A percentile compares a stretch with the other conserved stretches of the same genome.
phyloP scores from a whole-genome alignment of 192 early-diverging fungal species.

The Backusella mclennaniae region DNA sequence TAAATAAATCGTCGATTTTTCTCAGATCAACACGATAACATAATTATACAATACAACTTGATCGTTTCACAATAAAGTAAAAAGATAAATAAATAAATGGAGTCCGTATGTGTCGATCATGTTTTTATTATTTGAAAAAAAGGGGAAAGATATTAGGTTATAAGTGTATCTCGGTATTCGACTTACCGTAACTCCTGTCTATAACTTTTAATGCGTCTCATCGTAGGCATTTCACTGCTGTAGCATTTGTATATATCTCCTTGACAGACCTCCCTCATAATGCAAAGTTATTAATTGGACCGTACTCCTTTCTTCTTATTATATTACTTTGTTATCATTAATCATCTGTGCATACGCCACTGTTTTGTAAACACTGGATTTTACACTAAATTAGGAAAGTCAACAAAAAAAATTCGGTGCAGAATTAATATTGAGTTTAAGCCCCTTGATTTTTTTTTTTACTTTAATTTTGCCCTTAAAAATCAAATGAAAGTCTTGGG shows the following conservation, averaged over 20 bases:
- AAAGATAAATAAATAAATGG: background rate
- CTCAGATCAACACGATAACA: background rate
- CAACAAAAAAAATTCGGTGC: background rate
- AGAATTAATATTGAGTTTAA: background rate
- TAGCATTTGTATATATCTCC: background rate
- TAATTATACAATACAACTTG: background rate
- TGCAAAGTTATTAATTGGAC: background rate
- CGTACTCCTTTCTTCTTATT: background rate
- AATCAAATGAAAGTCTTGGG: background rate
- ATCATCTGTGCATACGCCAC: constrained; percentile 4
- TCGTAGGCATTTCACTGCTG: background rate
- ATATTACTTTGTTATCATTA: background rate
- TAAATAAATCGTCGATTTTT: background rate
- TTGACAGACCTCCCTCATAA: constrained; percentile 3
- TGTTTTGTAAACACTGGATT: constrained; percentile 3
- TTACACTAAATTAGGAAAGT: background rate
- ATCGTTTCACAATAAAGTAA: background rate
- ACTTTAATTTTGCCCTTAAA: background rate
- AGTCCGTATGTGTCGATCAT: background rate
- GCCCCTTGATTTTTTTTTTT: background rate
- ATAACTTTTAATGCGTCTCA: background rate
- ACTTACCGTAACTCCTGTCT: background rate
- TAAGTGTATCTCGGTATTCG: background rate
- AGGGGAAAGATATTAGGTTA: background rate
- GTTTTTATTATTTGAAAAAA: background rate